phyloP scores from a whole-genome alignment of 78 protist species.

The Andalucia godoyi region DNA sequence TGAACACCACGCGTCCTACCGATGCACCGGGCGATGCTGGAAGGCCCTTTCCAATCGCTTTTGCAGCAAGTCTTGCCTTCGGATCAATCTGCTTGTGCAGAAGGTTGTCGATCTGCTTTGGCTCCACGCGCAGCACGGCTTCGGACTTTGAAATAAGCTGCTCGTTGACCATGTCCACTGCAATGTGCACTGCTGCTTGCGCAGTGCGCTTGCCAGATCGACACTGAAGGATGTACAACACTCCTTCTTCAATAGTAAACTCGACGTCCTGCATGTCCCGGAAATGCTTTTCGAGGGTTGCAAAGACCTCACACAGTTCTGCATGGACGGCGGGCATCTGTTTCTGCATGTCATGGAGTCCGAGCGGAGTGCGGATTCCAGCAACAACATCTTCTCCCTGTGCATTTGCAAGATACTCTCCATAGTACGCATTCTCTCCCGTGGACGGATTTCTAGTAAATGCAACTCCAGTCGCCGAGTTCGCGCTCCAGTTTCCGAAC shows the following conservation, averaged over 20 bases:
- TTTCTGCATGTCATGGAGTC: slow-evolving; percentile 10
- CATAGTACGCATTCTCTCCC: slow-evolving; percentile 57
- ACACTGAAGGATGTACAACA: slow-evolving; percentile 68
- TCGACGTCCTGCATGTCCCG: slow-evolving; percentile 63
- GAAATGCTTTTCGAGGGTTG: slow-evolving; percentile 40
- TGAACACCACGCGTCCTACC: slow-evolving; percentile 36
- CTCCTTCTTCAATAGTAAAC: slow-evolving; percentile 61
- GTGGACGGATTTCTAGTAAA: slow-evolving; percentile 72
- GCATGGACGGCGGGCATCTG: slow-evolving; percentile 6
- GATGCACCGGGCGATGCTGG: slow-evolving; percentile 64
- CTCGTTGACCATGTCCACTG: slow-evolving; percentile 65
- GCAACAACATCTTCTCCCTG: slow-evolving; percentile 91
- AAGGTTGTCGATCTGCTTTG: slow-evolving; percentile 20
- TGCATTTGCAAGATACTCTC: slow-evolving; percentile 77
- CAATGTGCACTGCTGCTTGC: slow-evolving; percentile 41
- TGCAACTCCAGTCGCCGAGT: slow-evolving; percentile 69
- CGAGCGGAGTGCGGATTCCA: slow-evolving; percentile 69
- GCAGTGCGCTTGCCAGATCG: slow-evolving; percentile 41
- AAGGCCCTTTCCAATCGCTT: slow-evolving; percentile 35
- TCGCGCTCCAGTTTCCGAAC: slow-evolving; percentile 54
- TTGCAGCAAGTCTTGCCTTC: slow-evolving; percentile 3
- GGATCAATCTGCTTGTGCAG: slow-evolving; percentile 30
- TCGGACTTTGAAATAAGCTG: slow-evolving; percentile 52
- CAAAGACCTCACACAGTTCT: slow-evolving; percentile 17
- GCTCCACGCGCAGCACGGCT: slow-evolving; percentile 39